Evolutionary conservation across 768 basidiomycete species (phyloP), one percentile per base, ranked within the genome.

Genomic region (Trametes elegans): DNA sequence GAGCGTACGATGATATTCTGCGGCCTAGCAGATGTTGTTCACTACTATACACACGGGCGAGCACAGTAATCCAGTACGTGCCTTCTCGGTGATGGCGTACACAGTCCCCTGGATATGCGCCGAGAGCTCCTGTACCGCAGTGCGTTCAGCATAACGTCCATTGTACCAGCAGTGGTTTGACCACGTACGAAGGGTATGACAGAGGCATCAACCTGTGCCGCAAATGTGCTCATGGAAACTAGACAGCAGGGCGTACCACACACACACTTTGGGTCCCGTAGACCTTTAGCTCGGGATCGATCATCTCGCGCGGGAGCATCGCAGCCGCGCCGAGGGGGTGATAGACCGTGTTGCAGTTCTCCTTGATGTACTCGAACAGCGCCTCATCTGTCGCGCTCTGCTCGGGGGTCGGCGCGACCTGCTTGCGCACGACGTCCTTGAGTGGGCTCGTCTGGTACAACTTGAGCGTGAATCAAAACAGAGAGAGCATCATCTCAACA

Each of bases 61-160:
- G n/a, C n/a, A n/a, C n/a, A n/a, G n/a, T n/a, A n/a, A n/a, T n/a
- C n/a, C 24, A 43, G 23, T 13, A 24, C 56, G 8, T 26, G 55
- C 52, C 43, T 43, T 59, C 39, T 59, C 52, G 2, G 58, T 53
- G 5, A 54, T 24, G 2, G 58, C 58, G 36, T 59, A 59, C 3
- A 54, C 29, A 2, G 52, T 59, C 3, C 52, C 29, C 13, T 54
- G 47, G 1, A 43, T 41, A 24, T 54, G 58, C 8, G 41, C 45
- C 0, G 52, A 42, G 16, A 54, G 5, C 24, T 49, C 23, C 47
- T 50, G 21, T 19, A 42, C 23, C 21, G 3, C 13, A 11, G 7
- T 5, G 28, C 1, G 3, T 2, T 27, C 18, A 40, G 28, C 18
- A 27, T 26, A 38, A n/a, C 5, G 5, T 13, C 9, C 2, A 44